These are phyloP conservation scores for Geotrichum restrictum DNA, from an alignment of 1,139 yeast genomes.

Conservation along the genomic window DNA sequence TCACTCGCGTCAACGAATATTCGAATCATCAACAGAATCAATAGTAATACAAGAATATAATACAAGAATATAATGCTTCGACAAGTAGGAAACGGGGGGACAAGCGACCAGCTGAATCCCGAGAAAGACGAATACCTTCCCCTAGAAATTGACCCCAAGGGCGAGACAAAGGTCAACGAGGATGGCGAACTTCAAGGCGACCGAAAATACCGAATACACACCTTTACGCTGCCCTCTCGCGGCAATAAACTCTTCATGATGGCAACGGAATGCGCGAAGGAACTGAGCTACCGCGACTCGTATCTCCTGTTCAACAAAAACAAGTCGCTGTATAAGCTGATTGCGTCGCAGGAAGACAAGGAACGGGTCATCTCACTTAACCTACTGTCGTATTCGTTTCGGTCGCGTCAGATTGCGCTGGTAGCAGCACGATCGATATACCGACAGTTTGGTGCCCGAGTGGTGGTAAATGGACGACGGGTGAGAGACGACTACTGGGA, in stretches of 20 bases:
- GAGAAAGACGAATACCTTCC: conserved; percentile 39
- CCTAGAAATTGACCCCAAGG: conserved; percentile 47
- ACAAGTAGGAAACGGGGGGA: conserved; percentile 13
- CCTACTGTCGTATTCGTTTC: conserved; percentile 58
- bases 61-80: too few species aligned
- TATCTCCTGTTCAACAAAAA: conserved; percentile 62
- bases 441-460: conserved; percentile 68
- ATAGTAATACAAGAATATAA: too few species aligned
- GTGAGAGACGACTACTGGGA: conserved; percentile 81
- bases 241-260: conserved; percentile 56
- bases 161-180: conserved; percentile 52
- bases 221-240: conserved; percentile 53
- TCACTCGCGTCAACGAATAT: background rate
- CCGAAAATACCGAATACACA: conserved; percentile 54
- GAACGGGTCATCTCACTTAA: conserved; percentile 54
- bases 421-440: conserved; percentile 62
- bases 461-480: conserved; percentile 59
- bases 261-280: conserved; percentile 67
- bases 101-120: conserved; percentile 26
- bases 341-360: conserved; percentile 58
- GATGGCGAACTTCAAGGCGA: conserved; percentile 56
- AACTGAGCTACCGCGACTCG: conserved; percentile 61
- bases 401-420: conserved; percentile 62
- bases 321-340: conserved; percentile 52
- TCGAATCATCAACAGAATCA: too few species aligned